Percentiles rank a stretch among this genome's conserved stretches.
Evolutionary conservation across 1,284 basidiomycete genomes (phyloP).

Genomic region (Ustilago lituana): DNA sequence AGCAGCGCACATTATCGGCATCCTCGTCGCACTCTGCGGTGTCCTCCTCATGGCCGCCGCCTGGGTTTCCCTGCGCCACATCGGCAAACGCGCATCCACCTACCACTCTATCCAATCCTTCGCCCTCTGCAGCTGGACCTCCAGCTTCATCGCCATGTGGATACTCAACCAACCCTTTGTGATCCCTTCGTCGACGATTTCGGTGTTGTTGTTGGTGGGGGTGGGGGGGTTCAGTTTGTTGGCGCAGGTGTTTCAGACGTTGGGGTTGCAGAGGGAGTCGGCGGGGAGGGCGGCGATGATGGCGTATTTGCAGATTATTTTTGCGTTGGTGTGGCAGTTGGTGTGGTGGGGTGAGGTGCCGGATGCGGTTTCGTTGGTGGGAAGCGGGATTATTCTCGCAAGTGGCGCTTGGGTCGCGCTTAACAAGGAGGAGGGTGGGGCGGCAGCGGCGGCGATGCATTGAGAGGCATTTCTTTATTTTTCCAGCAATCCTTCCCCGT

Average conservation of each 20-base stretch:
- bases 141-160: slow-evolving; percentile 68
- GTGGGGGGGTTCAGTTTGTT: slow-evolving; percentile 50
- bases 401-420: slow-evolving; percentile 45
- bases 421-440: slow-evolving; percentile 15
- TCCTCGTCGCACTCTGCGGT: slow-evolving; percentile 73
- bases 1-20: slow-evolving; percentile 29
- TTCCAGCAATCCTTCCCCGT: too few relatives aligned
- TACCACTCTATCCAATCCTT: slow-evolving; percentile 78
- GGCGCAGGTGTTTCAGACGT: slow-evolving; percentile 52
- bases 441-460: slow-evolving; percentile 35
- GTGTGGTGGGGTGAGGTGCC: slow-evolving; percentile 27
- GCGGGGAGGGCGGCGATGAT: slow-evolving; percentile 49
- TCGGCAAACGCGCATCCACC: slow-evolving; percentile 78
- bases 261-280: slow-evolving; percentile 51
- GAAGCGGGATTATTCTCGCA: slow-evolving; percentile 39
- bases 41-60: slow-evolving; percentile 75
- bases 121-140: slow-evolving; percentile 74
- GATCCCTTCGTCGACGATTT: slow-evolving; percentile 25
- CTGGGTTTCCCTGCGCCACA: slow-evolving; percentile 76
- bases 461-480: too few relatives aligned
- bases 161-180: slow-evolving; percentile 34
- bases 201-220: slow-evolving; percentile 30
- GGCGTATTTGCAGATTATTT: slow-evolving; percentile 49
- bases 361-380: slow-evolving; percentile 34
- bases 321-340: slow-evolving; percentile 41